phyloP scores from a whole-genome alignment of 2,329 filamentous ascomycete genomes.

The Lasiodiplodia hormozganensis region DNA sequence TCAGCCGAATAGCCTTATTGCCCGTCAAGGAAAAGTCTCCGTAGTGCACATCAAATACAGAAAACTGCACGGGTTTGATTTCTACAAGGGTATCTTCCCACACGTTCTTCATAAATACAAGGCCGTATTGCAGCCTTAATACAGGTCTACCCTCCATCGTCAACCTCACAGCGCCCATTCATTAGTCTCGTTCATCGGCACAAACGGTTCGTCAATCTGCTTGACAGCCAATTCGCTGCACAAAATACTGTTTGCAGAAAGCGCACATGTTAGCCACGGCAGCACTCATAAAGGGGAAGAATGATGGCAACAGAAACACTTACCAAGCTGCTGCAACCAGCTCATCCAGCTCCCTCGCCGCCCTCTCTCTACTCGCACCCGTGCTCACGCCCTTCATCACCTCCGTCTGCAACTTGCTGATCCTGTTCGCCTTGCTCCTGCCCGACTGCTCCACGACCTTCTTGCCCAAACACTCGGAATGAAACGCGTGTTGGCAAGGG shows the following conservation, averaged over 20 bases:
- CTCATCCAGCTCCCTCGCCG: conserved; percentile 89
- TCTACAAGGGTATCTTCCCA: conserved; percentile 26
- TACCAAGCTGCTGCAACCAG: conserved; percentile 89
- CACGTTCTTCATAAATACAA: background rate
- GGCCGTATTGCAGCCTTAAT: background rate
- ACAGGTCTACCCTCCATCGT: background rate
- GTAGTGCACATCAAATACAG: background rate
- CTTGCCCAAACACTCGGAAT: conserved; percentile 89
- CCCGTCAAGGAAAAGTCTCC: background rate
- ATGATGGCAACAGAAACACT: conserved; percentile 41
- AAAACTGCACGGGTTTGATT: background rate
- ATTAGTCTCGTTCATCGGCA: conserved; percentile 72
- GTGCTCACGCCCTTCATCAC: conserved; percentile 77
- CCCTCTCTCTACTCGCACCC: conserved; percentile 69
- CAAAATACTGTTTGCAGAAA: conserved; percentile 69
- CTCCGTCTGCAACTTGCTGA: conserved; percentile 83
- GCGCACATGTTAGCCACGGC: conserved; percentile 34
- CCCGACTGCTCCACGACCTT: conserved; percentile 85
- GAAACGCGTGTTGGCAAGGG: conserved; percentile 96
- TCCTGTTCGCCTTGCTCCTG: conserved; percentile 75
- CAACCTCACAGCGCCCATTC: conserved; percentile 74
- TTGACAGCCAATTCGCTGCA: conserved; percentile 96
- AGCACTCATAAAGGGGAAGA: background rate
- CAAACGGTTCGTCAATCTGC: conserved; percentile 91
- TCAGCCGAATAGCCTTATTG: background rate